Evolutionary conservation across 2,329 filamentous ascomycete genomes (phyloP).

Genomic region (Aspergillus quadrilineatus): DNA sequence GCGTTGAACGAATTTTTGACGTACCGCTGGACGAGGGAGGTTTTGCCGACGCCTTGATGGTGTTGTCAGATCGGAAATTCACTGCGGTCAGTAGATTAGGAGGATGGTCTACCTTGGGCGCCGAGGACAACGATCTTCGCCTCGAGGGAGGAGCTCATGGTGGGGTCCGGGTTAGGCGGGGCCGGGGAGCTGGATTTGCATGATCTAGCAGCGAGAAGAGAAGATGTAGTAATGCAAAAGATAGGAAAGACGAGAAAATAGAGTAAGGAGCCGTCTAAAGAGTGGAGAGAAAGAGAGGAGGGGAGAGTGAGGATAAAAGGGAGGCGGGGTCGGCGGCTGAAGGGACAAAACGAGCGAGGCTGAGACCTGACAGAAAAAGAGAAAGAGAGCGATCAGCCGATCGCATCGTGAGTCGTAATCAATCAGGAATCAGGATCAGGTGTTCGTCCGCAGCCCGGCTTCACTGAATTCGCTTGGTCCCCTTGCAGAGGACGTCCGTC

Average conservation of each 20-base stretch:
- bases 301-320: not conserved
- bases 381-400: conserved; percentile 10
- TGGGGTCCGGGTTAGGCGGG: conserved; percentile 31
- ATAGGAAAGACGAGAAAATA: not conserved
- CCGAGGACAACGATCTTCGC: conserved; percentile 55
- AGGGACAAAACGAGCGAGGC: not conserved
- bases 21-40: conserved; percentile 52
- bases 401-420: not conserved
- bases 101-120: conserved; percentile 43
- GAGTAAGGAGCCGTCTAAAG: not conserved
- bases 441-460: not conserved
- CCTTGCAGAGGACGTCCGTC: not conserved
- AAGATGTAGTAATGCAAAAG: not conserved
- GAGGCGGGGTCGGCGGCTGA: not conserved
- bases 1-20: conserved; percentile 47
- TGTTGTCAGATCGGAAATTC: conserved; percentile 5
- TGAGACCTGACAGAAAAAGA: not conserved
- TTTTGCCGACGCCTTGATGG: conserved; percentile 52
- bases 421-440: not conserved
- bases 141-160: conserved; percentile 51
- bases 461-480: not conserved
- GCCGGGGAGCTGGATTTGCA: conserved; percentile 30
- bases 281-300: not conserved
- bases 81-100: too few species aligned
- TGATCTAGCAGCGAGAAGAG: conserved; percentile 24